Conservation (phyloP, 192 early-diverging fungal genomes). For the Coemansia aciculifera region DNA sequence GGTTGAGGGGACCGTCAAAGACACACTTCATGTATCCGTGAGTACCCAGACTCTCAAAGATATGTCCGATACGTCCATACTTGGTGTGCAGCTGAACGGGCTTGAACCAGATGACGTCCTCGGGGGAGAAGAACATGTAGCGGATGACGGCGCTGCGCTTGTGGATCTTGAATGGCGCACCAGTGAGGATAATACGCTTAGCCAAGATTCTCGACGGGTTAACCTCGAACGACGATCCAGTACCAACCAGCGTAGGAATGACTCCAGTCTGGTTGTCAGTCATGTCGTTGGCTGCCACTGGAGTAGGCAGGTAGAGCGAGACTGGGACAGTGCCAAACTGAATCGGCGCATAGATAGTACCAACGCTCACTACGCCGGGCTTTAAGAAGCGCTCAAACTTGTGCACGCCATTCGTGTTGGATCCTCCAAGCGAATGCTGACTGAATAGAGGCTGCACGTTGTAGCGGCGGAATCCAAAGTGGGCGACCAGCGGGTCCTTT, state of each 20-base stretch:
- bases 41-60: constrained; percentile 90
- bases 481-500: constrained; percentile 88
- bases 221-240: constrained; percentile 73
- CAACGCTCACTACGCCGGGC: constrained; percentile 69
- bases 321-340: constrained; percentile 85
- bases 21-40: constrained; percentile 97
- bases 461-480: constrained; percentile 88
- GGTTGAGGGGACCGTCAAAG: constrained; percentile 85
- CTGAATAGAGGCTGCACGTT: constrained; percentile 86
- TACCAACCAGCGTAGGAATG: constrained; percentile 65
- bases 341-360: constrained; percentile 90
- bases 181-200: constrained; percentile 92
- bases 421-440: constrained; percentile 72
- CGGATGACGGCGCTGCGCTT: constrained; percentile 90
- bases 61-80: constrained; percentile 87
- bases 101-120: constrained; percentile 95
- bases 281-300: background rate
- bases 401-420: constrained; percentile 87
- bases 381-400: constrained; percentile 93
- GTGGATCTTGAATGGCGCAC: constrained; percentile 93
- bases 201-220: constrained; percentile 87
- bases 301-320: constrained; percentile 71
- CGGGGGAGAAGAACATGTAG: constrained; percentile 95
- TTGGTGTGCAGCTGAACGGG: constrained; percentile 93
- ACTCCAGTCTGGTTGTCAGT: background rate